Conservation (phyloP, 2,329 filamentous ascomycete species). For the Tolypocladium endophyticum region DNA sequence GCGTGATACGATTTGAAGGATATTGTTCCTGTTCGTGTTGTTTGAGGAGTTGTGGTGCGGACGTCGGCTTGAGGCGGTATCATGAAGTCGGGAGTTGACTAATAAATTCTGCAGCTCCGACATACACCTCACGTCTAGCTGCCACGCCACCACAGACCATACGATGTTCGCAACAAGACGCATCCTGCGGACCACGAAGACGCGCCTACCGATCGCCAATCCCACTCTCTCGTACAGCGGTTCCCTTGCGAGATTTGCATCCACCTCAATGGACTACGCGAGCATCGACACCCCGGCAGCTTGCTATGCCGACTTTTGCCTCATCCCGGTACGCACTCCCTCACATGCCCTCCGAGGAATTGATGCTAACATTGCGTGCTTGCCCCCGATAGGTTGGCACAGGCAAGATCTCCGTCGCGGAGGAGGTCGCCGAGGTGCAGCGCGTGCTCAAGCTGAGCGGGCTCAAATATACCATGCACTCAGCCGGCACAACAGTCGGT, state of each 20-base stretch:
- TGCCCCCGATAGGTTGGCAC: slow-evolving; percentile 58
- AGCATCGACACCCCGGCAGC: slow-evolving; percentile 54
- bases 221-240: neutral
- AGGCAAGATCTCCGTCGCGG: slow-evolving; percentile 60
- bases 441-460: slow-evolving; percentile 72
- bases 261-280: slow-evolving; percentile 30
- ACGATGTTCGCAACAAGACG: neutral
- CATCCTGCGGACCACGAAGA: neutral
- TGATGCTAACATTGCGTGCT: neutral
- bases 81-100: neutral
- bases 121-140: neutral
- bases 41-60: neutral
- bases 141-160: neutral
- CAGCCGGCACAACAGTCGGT: slow-evolving; percentile 88
- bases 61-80: neutral
- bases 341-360: neutral
- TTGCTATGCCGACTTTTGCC: slow-evolving; percentile 84
- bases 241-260: neutral
- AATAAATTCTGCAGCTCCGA: neutral
- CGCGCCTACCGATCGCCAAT: neutral
- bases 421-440: slow-evolving; percentile 83
- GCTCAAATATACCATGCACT: slow-evolving; percentile 80
- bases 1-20: neutral
- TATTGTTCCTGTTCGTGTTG: neutral
- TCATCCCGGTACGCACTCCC: slow-evolving; percentile 57